Evolutionary conservation across 441 rosid species (phyloP).

Genomic region (Gossypium aridum): DNA sequence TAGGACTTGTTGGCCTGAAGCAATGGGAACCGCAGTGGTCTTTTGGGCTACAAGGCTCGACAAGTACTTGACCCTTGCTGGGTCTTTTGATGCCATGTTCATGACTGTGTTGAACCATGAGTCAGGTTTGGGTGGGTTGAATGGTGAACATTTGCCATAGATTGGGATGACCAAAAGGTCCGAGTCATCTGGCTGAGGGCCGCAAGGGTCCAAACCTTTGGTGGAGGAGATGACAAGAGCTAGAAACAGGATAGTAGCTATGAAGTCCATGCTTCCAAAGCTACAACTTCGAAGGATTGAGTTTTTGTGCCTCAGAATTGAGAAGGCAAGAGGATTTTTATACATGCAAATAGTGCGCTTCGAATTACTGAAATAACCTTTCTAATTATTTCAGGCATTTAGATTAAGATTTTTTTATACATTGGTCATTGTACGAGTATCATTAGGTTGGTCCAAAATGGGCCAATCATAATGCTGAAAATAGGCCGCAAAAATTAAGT

Average conservation of each 20-base stretch:
- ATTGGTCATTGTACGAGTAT: too few species aligned
- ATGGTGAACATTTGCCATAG: slow-evolving; percentile 62
- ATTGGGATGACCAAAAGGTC: slow-evolving; percentile 45
- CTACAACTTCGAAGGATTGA: background rate
- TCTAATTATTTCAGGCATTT: background rate
- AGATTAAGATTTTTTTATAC: too few species aligned
- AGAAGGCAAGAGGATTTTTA: background rate
- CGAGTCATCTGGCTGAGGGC: slow-evolving; percentile 21
- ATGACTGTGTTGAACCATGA: slow-evolving; percentile 41
- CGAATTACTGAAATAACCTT: slow-evolving; percentile 27
- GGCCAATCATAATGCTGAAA: slow-evolving; percentile 4
- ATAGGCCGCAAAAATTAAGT: background rate
- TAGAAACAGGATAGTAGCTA: slow-evolving; percentile 22
- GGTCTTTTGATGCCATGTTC: slow-evolving; percentile 53
- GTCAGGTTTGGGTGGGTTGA: slow-evolving; percentile 35
- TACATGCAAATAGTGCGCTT: background rate
- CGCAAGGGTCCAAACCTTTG: slow-evolving; percentile 33
- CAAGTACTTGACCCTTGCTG: slow-evolving; percentile 37
- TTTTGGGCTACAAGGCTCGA: slow-evolving; percentile 32
- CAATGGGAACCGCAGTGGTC: slow-evolving; percentile 43
- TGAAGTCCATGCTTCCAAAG: slow-evolving; percentile 34
- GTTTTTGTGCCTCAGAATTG: slow-evolving; percentile 12
- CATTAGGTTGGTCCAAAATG: too few species aligned
- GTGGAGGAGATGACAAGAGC: slow-evolving; percentile 29
- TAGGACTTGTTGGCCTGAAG: slow-evolving; percentile 33